Evolutionary conservation across 257 asterid species (phyloP).

Genomic region (Phtheirospermum japonicum): DNA sequence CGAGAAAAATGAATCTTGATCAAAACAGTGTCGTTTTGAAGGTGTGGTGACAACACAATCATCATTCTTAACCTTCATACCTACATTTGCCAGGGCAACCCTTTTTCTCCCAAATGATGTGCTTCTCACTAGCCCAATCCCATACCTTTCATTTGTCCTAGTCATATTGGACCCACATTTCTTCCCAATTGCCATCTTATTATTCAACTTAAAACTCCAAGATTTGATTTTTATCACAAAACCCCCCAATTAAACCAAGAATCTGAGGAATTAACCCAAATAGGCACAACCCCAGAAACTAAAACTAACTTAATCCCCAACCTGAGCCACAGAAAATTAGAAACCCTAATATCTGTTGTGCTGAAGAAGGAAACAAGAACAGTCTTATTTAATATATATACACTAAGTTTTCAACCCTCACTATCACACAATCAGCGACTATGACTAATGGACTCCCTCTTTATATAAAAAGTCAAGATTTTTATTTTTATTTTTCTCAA

Average conservation of each 20-base stretch:
- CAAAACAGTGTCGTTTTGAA: conserved; percentile 42
- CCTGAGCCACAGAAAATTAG: not conserved
- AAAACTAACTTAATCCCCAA: conserved; percentile 13
- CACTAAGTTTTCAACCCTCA: not conserved
- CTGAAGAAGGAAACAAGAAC: conserved; percentile 42
- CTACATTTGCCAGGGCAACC: conserved; percentile 36
- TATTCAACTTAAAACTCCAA: not conserved
- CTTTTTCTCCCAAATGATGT: conserved; percentile 67
- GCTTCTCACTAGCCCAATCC: conserved; percentile 50
- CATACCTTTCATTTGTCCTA: conserved; percentile 35
- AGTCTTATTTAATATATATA: conserved; percentile 29
- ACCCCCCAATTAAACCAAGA: not conserved
- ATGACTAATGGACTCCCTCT: conserved; percentile 13
- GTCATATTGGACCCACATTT: conserved; percentile 17
- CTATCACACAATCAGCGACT: conserved; percentile 25
- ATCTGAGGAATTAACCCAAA: conserved; percentile 13
- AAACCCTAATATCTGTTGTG: conserved; percentile 36
- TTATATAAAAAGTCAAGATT: not conserved
- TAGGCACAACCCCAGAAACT: conserved; percentile 12
- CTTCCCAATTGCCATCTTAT: conserved; percentile 30
- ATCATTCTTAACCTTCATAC: conserved; percentile 29
- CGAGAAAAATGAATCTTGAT: conserved; percentile 24
- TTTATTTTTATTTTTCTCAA: not conserved
- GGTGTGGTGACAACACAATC: conserved; percentile 24
- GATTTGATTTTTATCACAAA: not conserved